Conservation (phyloP, 192 early-diverging fungal genomes). For the Phycomyces nitens region DNA sequence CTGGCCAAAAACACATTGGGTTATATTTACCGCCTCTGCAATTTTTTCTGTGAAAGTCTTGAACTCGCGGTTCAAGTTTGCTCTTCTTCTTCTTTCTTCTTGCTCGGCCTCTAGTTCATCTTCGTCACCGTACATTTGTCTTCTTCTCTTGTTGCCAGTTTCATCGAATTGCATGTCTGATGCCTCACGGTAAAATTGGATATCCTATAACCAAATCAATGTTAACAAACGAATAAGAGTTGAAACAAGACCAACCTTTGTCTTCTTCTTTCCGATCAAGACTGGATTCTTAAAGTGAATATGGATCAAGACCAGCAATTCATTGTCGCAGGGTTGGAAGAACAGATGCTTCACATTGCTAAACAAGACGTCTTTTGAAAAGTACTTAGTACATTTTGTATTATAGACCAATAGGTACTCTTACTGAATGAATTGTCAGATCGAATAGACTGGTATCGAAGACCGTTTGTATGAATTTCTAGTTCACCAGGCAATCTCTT, state of each 20-base stretch:
- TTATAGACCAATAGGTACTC: slow-evolving; percentile 3
- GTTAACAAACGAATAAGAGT: not conserved
- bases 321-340: slow-evolving; percentile 98
- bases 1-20: too few species aligned
- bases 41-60: slow-evolving; percentile 90
- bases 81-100: slow-evolving; percentile 85
- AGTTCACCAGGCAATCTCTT: slow-evolving; percentile 94
- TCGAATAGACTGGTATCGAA: slow-evolving; percentile 84
- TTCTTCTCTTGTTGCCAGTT: slow-evolving; percentile 87
- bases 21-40: slow-evolving; percentile 60
- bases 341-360: slow-evolving; percentile 97
- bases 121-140: slow-evolving; percentile 93
- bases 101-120: slow-evolving; percentile 96
- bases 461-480: slow-evolving; percentile 94
- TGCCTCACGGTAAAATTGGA: slow-evolving; percentile 98
- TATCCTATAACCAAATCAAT: slow-evolving; percentile 57
- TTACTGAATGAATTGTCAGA: slow-evolving; percentile 73
- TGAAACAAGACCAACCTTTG: slow-evolving; percentile 45
- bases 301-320: slow-evolving; percentile 93
- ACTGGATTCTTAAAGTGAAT: slow-evolving; percentile 95
- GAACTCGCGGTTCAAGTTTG: slow-evolving; percentile 89
- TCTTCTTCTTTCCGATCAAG: slow-evolving; percentile 98
- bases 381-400: not conserved
- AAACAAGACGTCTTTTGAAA: slow-evolving; percentile 78
- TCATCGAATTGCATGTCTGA: slow-evolving; percentile 94